Conservation (phyloP, 129 eudicot genomes). For the Flaveria sonorensis region DNA sequence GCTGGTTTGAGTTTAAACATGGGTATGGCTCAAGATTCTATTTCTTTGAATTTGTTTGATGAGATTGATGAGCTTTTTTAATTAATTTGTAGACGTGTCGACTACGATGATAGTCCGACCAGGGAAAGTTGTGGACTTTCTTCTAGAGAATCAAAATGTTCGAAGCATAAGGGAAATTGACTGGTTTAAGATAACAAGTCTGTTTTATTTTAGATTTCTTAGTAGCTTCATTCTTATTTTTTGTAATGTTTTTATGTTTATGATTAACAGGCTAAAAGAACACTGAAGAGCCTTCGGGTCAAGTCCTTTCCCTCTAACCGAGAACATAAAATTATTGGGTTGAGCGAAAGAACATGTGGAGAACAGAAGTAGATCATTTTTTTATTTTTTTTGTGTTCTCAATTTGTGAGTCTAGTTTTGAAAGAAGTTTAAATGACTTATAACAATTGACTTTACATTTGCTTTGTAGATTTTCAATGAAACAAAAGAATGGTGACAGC, state of each 20-base stretch:
- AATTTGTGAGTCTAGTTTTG: conserved; percentile 8
- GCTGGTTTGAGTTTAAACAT: conserved; percentile 79
- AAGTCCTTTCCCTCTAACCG: conserved; percentile 53
- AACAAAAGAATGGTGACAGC: conserved; percentile 43
- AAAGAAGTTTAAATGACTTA: not conserved
- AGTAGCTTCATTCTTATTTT: not conserved
- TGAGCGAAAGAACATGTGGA: conserved; percentile 64
- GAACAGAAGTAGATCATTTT: conserved; percentile 55
- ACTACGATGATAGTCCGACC: conserved; percentile 75
- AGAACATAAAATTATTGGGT: conserved; percentile 71
- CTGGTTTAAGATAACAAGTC: conserved; percentile 59
- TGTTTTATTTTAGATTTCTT: not conserved
- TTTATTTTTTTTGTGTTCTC: not conserved
- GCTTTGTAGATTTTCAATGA: conserved; percentile 55
- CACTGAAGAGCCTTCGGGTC: conserved; percentile 67
- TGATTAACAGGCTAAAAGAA: conserved; percentile 65
- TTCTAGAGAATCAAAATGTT: conserved; percentile 67
- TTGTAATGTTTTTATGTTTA: not conserved
- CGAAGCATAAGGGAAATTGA: conserved; percentile 50
- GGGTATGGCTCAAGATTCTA: conserved; percentile 36
- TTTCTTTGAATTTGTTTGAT: not conserved
- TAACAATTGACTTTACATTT: not conserved
- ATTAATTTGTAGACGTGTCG: conserved; percentile 49
- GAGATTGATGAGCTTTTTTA: not conserved
- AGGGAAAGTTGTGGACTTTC: conserved; percentile 72